phyloP scores from a whole-genome alignment of 1,284 basidiomycete species.

The Tausonia pullulans region DNA sequence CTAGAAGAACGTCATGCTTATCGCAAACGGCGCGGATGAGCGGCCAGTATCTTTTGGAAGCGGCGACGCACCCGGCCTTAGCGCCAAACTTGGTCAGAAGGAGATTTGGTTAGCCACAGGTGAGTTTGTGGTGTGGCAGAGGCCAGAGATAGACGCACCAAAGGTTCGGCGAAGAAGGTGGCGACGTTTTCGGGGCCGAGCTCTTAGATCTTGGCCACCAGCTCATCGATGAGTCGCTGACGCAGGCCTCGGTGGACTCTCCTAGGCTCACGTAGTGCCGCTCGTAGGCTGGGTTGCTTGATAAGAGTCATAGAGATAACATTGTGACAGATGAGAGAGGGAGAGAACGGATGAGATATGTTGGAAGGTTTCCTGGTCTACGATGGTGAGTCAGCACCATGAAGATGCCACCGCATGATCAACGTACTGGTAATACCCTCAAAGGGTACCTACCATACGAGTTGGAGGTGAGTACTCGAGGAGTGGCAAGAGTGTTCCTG shows the following conservation, averaged over 20 bases:
- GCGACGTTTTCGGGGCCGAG: conserved; percentile 64
- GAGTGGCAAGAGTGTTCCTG: conserved; percentile 63
- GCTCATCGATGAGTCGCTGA: conserved; percentile 56
- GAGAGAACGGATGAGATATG: conserved; percentile 54
- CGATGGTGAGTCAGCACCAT: no score
- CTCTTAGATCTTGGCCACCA: conserved; percentile 69
- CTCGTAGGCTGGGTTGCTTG: conserved; percentile 55
- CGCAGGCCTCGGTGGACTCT: conserved; percentile 67
- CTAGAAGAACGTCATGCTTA: conserved; percentile 72
- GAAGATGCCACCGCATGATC: no score
- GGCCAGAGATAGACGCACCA: conserved; percentile 32
- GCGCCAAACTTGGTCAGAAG: conserved; percentile 45
- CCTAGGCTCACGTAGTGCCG: conserved; percentile 55
- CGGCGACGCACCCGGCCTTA: conserved; percentile 47
- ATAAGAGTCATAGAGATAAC: conserved; percentile 15
- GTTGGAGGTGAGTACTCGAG: conserved; percentile 19
- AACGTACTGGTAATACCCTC: conserved; percentile 37
- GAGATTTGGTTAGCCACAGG: no score
- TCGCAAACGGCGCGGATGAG: conserved; percentile 79
- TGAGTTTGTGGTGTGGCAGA: no score
- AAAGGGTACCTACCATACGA: conserved; percentile 51
- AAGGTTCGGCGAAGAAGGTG: conserved; percentile 34
- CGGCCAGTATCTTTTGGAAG: conserved; percentile 30
- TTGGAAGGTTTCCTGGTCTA: conserved; percentile 55
- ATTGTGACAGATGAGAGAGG: not conserved